A percentile compares a stretch with the other conserved stretches of the same genome.
These are phyloP conservation scores for Fraxinus cuspidata DNA, from an alignment of 257 asterid genomes.

Conservation along the genomic window DNA sequence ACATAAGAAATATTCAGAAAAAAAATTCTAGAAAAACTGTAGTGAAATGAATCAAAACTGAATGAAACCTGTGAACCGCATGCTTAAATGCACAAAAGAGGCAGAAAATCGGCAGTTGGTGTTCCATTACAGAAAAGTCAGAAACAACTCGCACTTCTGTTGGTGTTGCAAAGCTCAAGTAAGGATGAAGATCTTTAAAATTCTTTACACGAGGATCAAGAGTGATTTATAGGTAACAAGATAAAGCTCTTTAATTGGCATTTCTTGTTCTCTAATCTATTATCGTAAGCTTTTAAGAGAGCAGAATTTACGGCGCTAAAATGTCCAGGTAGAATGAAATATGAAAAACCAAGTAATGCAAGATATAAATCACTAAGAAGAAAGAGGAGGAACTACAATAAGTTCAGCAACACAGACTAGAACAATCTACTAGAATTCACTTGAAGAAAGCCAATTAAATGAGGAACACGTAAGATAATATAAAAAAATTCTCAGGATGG, in stretches of 20 bases:
- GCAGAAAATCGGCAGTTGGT: background rate
- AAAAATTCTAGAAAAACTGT: constrained; percentile 14
- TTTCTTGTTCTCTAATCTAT: background rate
- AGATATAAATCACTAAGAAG: background rate
- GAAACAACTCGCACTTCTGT: background rate
- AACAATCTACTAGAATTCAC: background rate
- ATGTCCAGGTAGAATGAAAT: background rate
- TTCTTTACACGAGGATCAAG: background rate
- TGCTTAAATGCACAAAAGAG: constrained; percentile 3
- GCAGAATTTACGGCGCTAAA: background rate
- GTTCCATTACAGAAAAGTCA: background rate
- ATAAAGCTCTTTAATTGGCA: background rate
- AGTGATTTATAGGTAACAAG: background rate
- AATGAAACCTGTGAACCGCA: constrained; percentile 12
- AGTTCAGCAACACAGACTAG: constrained; percentile 18
- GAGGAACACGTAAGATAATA: background rate
- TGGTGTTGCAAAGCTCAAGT: constrained; percentile 5
- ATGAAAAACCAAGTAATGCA: background rate
- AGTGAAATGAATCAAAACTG: constrained; percentile 6
- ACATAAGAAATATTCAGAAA: constrained; percentile 3
- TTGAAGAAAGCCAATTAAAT: constrained; percentile 5
- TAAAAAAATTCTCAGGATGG: background rate
- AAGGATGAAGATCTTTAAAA: background rate
- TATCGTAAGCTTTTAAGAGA: background rate
- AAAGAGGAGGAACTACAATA: constrained; percentile 3